Base-by-base conservation (phyloP, 2,329 filamentous ascomycete species). In the Fusarium tricinctum region DNA sequence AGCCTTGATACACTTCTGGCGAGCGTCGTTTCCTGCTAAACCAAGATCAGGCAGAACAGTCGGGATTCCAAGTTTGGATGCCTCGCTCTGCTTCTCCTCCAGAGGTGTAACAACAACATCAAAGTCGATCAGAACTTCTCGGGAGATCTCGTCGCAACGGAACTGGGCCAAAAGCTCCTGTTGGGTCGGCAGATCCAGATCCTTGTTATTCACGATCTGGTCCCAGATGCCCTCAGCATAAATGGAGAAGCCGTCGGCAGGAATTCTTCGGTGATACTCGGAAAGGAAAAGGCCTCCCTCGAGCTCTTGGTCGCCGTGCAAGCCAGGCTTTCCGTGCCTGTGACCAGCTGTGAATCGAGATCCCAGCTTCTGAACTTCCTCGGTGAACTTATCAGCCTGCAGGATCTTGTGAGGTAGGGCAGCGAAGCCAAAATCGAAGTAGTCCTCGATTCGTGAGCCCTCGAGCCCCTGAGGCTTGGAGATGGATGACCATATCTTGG, bases 201-300 rank as follows among this genome's bases (percentile, higher is more conserved):
- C 96, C 81, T 99, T 99, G 85, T 99, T 99, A 83, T 95, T 92
- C 73, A 97, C 94, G 76, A 99, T 99, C 81, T 98, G 95, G 75
- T 98, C 94, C 96, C 96, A 99, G 44, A 99, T 89, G 40, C 94
- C 93, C 77, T 96, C 90, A 1, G 96, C 94, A 74, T 99, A 99
- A 62, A 94, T 86, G 0, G 95, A 92, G 77, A 98, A 96, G n/a
- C 96, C 96, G 78, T 99, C 96, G 12, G 96, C 96, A 13, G 96
- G 96, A 68, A 99, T 99, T 58, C 96, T 88, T 64, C 96, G 88
- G 81, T 99, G 96, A 78, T 99, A 99, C 74, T 97, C 94, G 22
- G 96, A 91, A 43, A 98, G 82, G 77, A 99, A 96, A 6, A 99
- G 87, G 6, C 92, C 92, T 15, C 92, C 92, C 47, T 92, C 88